Base-by-base conservation (phyloP, 176 grass and related monocot species). In the Zizania latifolia region DNA sequence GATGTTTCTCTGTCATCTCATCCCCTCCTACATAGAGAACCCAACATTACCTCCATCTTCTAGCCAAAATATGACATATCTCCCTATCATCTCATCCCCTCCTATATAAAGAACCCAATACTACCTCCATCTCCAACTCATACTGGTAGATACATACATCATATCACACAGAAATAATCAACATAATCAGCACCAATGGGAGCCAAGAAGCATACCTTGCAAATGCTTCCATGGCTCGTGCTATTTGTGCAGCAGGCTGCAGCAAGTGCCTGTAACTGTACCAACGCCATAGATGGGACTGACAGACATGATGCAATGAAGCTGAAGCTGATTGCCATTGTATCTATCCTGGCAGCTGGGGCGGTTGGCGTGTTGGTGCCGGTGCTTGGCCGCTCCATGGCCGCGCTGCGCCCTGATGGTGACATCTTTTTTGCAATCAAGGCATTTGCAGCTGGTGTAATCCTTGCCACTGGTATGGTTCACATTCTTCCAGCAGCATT, bases 401-500 rank as follows among this genome's bases (percentile, higher is more conserved):
- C 74, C 0, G 81, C 48, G 3, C 71, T 98, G 26, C 82, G 78
- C 45, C 86, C 94, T 3, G 88, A 93, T 55, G 88, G 79, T 29
- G 81, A 88, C 48, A 28, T 88, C 53, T 98, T 98, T 74, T 98
- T 94, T 22, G 81, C 88, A 0, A 84, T 98, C 51, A 98, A 98
- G 80, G 89, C 94, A 33, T 98, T 98, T 31, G 91, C 94, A 0
- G 94, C 94, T 14, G 94, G 94, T 0, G 89, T 98, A 72, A 98
- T 98, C 54, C 84, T 98, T 10, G 88, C 94, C 30, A 98, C 94
- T 0, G 91, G 91, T 33, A 86, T 98, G 78, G 88, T 98, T 44
- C 94, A 98, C 85, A 98, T 98, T 82, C 79, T 98, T 30, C 94
- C 91, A 0, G 88, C 81, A 4, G 83, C 94, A 1, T 98, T 98